Percentiles rank a stretch among this genome's conserved stretches.
Conservation (phyloP, 805 yeast genomes). For the Teunomyces aglyptinius region DNA sequence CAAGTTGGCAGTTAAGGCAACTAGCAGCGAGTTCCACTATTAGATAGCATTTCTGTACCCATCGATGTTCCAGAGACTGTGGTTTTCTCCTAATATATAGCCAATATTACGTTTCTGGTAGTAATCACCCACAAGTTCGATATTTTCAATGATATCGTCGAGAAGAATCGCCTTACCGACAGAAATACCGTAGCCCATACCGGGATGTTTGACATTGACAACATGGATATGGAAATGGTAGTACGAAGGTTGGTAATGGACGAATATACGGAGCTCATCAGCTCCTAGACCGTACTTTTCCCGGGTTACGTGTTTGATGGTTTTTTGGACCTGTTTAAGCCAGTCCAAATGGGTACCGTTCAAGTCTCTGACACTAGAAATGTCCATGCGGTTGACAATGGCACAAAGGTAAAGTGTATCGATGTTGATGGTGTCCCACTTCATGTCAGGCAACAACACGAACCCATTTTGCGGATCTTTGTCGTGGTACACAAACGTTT, state of each 20-base stretch:
- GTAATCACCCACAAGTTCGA: slow-evolving; percentile 57
- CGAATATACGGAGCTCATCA: slow-evolving; percentile 69
- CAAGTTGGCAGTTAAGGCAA: slow-evolving; percentile 59
- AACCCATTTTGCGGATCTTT: slow-evolving; percentile 56
- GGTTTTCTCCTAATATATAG: slow-evolving; percentile 73
- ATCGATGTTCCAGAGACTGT: slow-evolving; percentile 60
- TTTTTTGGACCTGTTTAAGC: slow-evolving; percentile 46
- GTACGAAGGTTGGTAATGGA: slow-evolving; percentile 95
- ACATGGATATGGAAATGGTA: slow-evolving; percentile 94
- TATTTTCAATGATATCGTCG: slow-evolving; percentile 76
- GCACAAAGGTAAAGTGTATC: slow-evolving; percentile 76
- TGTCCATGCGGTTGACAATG: slow-evolving; percentile 66
- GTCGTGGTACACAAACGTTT: slow-evolving; percentile 69
- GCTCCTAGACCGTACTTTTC: slow-evolving; percentile 38
- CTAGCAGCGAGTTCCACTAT: slow-evolving; percentile 72
- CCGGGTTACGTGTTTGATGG: slow-evolving; percentile 46
- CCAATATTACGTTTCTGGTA: slow-evolving; percentile 56
- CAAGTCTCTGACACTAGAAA: slow-evolving; percentile 75
- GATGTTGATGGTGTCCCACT: slow-evolving; percentile 80
- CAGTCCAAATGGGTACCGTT: slow-evolving; percentile 56
- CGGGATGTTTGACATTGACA: slow-evolving; percentile 68
- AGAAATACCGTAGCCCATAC: slow-evolving; percentile 63
- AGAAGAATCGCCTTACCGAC: slow-evolving; percentile 80
- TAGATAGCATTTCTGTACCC: slow-evolving; percentile 23
- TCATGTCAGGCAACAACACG: slow-evolving; percentile 88